Evolutionary conservation across 495 filamentous ascomycete species (phyloP).

Genomic region (Neurospora sp.): DNA sequence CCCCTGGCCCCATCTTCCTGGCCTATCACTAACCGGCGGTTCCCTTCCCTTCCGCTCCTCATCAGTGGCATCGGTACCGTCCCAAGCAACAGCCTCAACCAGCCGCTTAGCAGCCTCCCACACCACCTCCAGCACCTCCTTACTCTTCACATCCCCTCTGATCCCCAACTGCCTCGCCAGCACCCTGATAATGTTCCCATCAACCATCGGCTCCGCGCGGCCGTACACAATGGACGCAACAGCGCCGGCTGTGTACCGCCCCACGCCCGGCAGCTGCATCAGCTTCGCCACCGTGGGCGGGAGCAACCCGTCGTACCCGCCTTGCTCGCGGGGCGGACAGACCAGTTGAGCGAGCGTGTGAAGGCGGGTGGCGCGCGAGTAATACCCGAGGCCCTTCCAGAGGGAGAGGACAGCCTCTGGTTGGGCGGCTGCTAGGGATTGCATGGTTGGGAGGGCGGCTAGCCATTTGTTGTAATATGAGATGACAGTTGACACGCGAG

Average conservation of each 20-base stretch:
- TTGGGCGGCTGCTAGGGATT: slow-evolving; percentile 23
- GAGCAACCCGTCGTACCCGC: slow-evolving; percentile 14
- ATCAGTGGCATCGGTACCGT: slow-evolving; percentile 7
- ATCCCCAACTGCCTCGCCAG: slow-evolving; percentile 33
- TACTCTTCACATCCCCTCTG: slow-evolving; percentile 32
- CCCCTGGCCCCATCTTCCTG: slow-evolving; percentile 37
- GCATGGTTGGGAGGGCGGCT: slow-evolving; percentile 29
- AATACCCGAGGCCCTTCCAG: slow-evolving; percentile 38
- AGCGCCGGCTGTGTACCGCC: slow-evolving; percentile 37
- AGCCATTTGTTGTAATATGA: slow-evolving; percentile 38
- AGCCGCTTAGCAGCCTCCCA: slow-evolving; percentile 34
- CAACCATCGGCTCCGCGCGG: slow-evolving; percentile 31
- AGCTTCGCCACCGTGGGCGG: slow-evolving; percentile 22
- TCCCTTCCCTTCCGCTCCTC: not conserved
- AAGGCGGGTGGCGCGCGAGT: slow-evolving; percentile 31
- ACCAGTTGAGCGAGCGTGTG: slow-evolving; percentile 28
- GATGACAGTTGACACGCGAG: slow-evolving; percentile 33
- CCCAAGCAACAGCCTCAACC: slow-evolving; percentile 25
- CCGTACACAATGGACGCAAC: slow-evolving; percentile 38
- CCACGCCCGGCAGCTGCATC: slow-evolving; percentile 31
- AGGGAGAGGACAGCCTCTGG: slow-evolving; percentile 27
- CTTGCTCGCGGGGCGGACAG: slow-evolving; percentile 10
- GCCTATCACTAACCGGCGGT: slow-evolving; percentile 18
- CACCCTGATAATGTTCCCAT: slow-evolving; percentile 39
- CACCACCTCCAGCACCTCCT: slow-evolving; percentile 23